Base-by-base conservation (phyloP, 129 eudicot genomes). In the Calendula officinalis region DNA sequence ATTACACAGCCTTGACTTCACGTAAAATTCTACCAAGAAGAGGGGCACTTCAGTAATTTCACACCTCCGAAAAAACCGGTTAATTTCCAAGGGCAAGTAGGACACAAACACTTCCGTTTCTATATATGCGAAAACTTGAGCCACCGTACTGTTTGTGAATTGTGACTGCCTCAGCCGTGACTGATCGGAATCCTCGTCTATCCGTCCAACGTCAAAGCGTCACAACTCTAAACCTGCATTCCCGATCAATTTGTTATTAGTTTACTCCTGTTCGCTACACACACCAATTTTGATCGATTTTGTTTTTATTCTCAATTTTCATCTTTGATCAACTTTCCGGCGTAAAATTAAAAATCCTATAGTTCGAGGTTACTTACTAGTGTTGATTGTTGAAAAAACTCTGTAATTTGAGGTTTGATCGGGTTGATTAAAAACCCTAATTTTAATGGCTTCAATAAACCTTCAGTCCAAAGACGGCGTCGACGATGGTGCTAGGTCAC, bases 361-460 rank as follows among this genome's bases (percentile, higher is more conserved):
- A 46, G 16, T 58, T 69, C 9, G 67, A 58, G 67, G 37, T 40
- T 27, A 5, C 46, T 69, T 14, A 27, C 30, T 30, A 5, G 17
- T 11, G 12, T 1, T 60, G 40, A 45, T 47, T 30, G 27, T 39
- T 60, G 68, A 49, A 13, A 9, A 47, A 49, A 47, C 17, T 60
- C 36, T 3, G 9, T 16, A 48, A 57, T 59, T 59, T 22, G 32
- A 60, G 60, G 60, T 22, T 48, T 39, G 35, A 47, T 69, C 27
- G 61, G 7, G 33, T 62, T 40, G n/a, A 27, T 63, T 63, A 1
- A 60, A 69, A 69, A 3, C 76, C 76, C 76, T 71, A 61, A 62
- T 69, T 52, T 51, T 71, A 33, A 70, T 61, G 69, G 76, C 62
- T 15, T 41, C 69, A 37, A 32, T 62, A 62, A 71, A 51, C 69